Base-by-base conservation (phyloP, 306 rosid genomes). In the Cotoneaster glaucophyllus region DNA sequence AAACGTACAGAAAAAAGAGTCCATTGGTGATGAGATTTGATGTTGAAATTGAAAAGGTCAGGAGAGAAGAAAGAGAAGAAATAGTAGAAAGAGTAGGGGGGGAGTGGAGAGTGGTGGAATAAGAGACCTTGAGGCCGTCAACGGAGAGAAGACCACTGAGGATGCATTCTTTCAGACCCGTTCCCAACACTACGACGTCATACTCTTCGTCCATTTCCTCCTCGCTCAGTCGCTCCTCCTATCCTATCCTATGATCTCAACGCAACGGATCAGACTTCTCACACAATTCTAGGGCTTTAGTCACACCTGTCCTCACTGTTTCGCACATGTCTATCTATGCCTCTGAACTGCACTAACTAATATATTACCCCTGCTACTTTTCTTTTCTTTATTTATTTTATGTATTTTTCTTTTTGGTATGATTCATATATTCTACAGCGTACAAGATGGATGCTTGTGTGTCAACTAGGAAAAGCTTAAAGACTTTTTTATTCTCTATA, bases 121-220 rank as follows among this genome's bases (percentile, higher is more conserved):
- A 41, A 2, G 24, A 43, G 31, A 89, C 99, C 97, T 95, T 95
- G 81, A 95, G 97, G 80, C 99, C 93, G 83, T 95, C 97, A 26
- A 95, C 99, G 74, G 99, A 95, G 85, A 95, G 97, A 92, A 95
- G 99, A 65, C 99, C 97, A 39, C 99, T 92, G 82, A 95, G 97
- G 79, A 95, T 92, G 90, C 97, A 95, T 77, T 95, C 97, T 82
- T 95, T 95, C 76, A 95, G 97, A 64, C 99, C 99, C 8, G 99
- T 95, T 32, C 97, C 97, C 17, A 92, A 76, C 26, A 95, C 97
- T 56, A 95, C 82, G 25, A 92, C 99, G 67, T 95, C 97, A 75
- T 95, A 92, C 68, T 92, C 96, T 83, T 92, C 98, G 84, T 95
- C 97, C 98, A 95, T 82, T 70, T 57, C 78, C 71, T 58, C 34